These are phyloP conservation scores for Eucalyptus tenuipes DNA, from an alignment of 345 rosid species.

Conservation along the genomic window DNA sequence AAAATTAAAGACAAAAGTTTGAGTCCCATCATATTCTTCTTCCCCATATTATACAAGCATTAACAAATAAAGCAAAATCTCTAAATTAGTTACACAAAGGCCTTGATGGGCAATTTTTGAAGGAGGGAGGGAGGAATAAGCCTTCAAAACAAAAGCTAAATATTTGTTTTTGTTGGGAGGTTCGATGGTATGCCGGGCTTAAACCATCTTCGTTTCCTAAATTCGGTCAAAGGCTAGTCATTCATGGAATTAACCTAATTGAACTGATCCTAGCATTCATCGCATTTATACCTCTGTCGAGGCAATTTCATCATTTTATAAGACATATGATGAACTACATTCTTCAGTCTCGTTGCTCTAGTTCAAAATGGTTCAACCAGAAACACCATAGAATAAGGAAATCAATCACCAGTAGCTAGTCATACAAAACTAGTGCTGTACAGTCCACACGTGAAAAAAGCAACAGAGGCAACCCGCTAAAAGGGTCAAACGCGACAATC, in stretches of 20 bases:
- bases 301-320: neutral
- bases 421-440: neutral
- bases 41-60: neutral
- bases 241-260: neutral
- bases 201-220: neutral
- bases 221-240: no score
- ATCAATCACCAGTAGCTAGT: neutral
- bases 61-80: neutral
- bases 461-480: neutral
- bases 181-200: neutral
- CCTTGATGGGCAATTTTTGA: neutral
- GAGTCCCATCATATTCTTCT: no score
- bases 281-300: neutral
- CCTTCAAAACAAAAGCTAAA: neutral
- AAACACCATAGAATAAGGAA: neutral
- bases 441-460: neutral
- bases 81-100: neutral
- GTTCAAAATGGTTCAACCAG: neutral
- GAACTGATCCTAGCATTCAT: neutral
- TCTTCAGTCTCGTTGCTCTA: neutral
- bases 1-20: neutral
- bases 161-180: neutral
- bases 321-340: neutral
- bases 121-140: neutral
- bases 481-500: neutral